Evolutionary conservation across 495 filamentous ascomycete genomes (phyloP).

Genomic region (Aspergillus sclerotiicarbonarius): DNA sequence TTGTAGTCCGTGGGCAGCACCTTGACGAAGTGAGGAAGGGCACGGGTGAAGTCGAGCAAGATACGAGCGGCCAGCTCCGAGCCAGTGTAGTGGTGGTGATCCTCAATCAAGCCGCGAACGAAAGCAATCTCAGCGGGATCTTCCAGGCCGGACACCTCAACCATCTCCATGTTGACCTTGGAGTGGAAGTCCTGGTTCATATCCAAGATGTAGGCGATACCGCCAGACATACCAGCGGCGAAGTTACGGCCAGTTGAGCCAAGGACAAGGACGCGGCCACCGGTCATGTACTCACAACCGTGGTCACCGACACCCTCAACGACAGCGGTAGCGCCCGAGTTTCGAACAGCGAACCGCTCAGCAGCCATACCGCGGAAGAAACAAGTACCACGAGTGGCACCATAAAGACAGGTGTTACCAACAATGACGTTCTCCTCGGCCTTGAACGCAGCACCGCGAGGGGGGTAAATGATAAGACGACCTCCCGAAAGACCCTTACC

Average conservation of each 20-base stretch:
- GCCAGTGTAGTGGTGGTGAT: constrained; percentile 98
- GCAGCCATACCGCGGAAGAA: constrained; percentile 98
- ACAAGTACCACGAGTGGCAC: constrained; percentile 87
- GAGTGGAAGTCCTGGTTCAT: constrained; percentile 87
- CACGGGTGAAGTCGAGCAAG: constrained; percentile 94
- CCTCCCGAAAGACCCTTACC: constrained; percentile 97
- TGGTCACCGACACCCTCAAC: constrained; percentile 98
- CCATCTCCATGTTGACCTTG: constrained; percentile 99
- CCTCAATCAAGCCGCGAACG: constrained; percentile 90
- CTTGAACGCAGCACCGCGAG: constrained; percentile 89
- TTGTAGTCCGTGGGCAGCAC: constrained; percentile 97
- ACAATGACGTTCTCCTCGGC: constrained; percentile 97
- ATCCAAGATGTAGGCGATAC: constrained; percentile 96
- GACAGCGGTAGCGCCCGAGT: constrained; percentile 94
- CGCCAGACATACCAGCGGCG: constrained; percentile 98
- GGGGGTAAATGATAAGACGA: constrained; percentile 93
- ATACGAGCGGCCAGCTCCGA: constrained; percentile 95
- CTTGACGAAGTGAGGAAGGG: constrained; percentile 90
- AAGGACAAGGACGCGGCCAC: constrained; percentile 86
- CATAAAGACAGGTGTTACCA: constrained; percentile 97
- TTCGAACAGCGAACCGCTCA: constrained; percentile 96
- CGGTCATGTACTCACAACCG: constrained; percentile 99
- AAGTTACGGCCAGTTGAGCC: constrained; percentile 98
- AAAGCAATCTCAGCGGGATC: constrained; percentile 92
- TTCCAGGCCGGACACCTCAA: constrained; percentile 83